Conservation (phyloP, 257 asterid species). For the Solanum gracilifrons region DNA sequence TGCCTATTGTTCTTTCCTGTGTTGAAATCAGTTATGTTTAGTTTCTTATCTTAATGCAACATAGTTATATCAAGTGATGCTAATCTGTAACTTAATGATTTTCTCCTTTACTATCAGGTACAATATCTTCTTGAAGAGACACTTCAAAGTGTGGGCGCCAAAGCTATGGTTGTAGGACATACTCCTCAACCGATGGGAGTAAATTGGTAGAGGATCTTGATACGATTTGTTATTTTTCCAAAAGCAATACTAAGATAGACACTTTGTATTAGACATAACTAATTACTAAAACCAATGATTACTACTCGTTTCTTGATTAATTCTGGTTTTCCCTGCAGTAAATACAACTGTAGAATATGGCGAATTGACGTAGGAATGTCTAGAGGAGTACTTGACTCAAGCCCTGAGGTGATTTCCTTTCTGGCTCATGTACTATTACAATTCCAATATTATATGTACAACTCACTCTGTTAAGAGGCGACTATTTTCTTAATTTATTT, state of each 20-base stretch:
- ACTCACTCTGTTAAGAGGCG: background rate
- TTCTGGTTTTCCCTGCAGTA: slow-evolving; percentile 35
- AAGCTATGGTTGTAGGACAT: slow-evolving; percentile 98
- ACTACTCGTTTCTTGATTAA: background rate
- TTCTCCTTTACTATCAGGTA: slow-evolving; percentile 29
- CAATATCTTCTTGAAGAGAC: slow-evolving; percentile 68
- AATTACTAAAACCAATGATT: background rate
- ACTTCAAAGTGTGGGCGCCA: slow-evolving; percentile 68
- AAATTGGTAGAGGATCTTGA: slow-evolving; percentile 50
- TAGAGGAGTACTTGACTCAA: slow-evolving; percentile 88
- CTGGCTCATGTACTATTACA: background rate
- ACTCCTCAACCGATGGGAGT: slow-evolving; percentile 89
- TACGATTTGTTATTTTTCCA: background rate
- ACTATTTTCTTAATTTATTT: background rate
- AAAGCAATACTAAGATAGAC: background rate
- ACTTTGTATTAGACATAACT: background rate
- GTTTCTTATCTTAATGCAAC: background rate
- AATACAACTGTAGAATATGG: slow-evolving; percentile 69
- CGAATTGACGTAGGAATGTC: slow-evolving; percentile 98
- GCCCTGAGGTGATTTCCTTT: slow-evolving; percentile 62
- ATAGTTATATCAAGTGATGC: background rate
- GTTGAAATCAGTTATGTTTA: background rate
- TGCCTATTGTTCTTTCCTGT: background rate
- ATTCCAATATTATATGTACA: background rate
- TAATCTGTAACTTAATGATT: background rate